Base-by-base conservation (phyloP, 352 stramenopile genomes). In the Blastocystis hominis region DNA sequence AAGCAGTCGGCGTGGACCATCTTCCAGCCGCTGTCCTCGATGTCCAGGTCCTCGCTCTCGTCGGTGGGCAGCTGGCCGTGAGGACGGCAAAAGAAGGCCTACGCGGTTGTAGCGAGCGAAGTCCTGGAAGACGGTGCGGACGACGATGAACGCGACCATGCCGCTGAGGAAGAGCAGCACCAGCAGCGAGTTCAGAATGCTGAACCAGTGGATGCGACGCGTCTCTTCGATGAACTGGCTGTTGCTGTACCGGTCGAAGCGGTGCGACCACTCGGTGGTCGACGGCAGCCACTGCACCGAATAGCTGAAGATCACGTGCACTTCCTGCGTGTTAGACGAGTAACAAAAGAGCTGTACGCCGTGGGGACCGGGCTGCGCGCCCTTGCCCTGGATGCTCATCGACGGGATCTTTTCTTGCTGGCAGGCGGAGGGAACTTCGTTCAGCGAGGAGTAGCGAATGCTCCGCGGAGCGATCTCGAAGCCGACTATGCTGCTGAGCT, bases 1-100 rank as follows among this genome's bases (percentile, higher is more conserved):
- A 99, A 99, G 2, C 99, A 96, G 89, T 99, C 97, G 4, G 96
- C 96, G 90, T 99, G 97, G 44, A 99, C 94, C 24, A 99, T 93
- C 91, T 99, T 98, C 97, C 97, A 99, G 56, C 97, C 97, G 63
- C 92, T 93, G 89, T 97, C 94, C 40, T 94, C 91, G 10, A 89
- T 69, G 36, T 90, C 91, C 5, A 92, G 96, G 77, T 99, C 96
- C 89, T 99, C 96, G 3, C 95, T 94, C 84, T 99, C 96, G 89
- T 99, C 96, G 15, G 96, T 97, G 15, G 93, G 92, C 24, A 97
- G 75, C 63, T 89, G 20, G 2, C 4, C 7, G 1, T 77, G 24
- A 84, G 47, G 36, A 5, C 10, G 24, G 86, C 44, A 6, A 63
- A 50, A 34, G 56, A 64, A 10, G 17, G 40, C 68, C 55, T 15